phyloP scores from a whole-genome alignment of 805 yeast species.

The Ogataea henricii region DNA sequence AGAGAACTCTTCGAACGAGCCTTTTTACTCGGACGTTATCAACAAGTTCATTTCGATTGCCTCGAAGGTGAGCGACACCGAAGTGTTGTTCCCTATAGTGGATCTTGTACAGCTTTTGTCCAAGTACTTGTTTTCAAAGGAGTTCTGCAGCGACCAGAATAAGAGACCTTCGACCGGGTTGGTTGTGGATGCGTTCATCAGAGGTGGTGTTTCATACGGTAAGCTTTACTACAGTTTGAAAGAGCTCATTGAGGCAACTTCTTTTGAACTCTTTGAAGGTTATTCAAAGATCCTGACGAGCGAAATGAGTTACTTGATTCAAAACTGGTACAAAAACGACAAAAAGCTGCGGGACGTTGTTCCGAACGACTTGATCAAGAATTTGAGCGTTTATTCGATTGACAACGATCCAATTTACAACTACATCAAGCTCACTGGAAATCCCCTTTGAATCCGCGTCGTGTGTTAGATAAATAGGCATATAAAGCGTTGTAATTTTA shows the following conservation, averaged over 20 bases:
- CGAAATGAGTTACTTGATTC: slow-evolving; percentile 66
- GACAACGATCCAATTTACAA: slow-evolving; percentile 60
- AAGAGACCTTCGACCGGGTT: slow-evolving; percentile 43
- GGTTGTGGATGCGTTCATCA: slow-evolving; percentile 61
- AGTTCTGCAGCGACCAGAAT: slow-evolving; percentile 16
- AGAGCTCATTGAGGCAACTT: slow-evolving; percentile 61
- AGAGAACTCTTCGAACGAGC: slow-evolving; percentile 31
- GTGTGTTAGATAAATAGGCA: neutral
- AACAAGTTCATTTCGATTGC: slow-evolving; percentile 52
- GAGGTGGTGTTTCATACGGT: slow-evolving; percentile 64
- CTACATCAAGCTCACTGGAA: slow-evolving; percentile 45
- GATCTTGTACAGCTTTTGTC: slow-evolving; percentile 67
- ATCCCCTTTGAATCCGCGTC: slow-evolving; percentile 25
- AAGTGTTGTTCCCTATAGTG: slow-evolving; percentile 77
- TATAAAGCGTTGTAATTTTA: slow-evolving; percentile 2
- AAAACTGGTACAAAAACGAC: slow-evolving; percentile 67
- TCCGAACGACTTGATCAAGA: slow-evolving; percentile 45
- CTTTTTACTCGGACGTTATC: slow-evolving; percentile 41
- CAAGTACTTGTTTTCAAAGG: slow-evolving; percentile 46
- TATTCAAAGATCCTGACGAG: slow-evolving; percentile 41
- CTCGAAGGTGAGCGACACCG: slow-evolving; percentile 62
- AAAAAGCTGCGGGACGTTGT: slow-evolving; percentile 62
- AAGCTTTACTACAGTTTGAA: slow-evolving; percentile 65
- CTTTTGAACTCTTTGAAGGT: slow-evolving; percentile 51
- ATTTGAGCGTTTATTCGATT: slow-evolving; percentile 47